Base-by-base conservation (phyloP, 2,329 filamentous ascomycete species). In the Penicillium verrucosum region DNA sequence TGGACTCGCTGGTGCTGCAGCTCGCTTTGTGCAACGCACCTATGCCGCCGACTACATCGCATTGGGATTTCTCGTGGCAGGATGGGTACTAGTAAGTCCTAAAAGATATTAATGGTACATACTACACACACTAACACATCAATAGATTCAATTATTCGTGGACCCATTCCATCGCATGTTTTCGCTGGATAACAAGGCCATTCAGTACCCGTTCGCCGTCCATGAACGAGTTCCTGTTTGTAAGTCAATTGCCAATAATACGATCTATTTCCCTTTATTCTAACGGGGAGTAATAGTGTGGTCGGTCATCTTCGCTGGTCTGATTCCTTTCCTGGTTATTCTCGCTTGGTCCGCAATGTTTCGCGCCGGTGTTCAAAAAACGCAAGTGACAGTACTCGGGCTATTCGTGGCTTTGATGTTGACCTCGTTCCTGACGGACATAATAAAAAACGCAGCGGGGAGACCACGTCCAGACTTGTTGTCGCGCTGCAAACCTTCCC, bases 141-240 rank as follows among this genome's bases (percentile, higher is more conserved):
- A 50, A 7, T 43, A 90, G 82, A 80, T 90, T 42, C 81, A 85
- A 73, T 78, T 89, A 66, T 80, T 89, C 63, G 82, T 90, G 65
- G 86, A 88, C 59, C 94, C 94, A 0, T 97, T 97, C 72, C 92
- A 97, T 73, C 91, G 90, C 76, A 89, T 97, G 85, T 97, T 99
- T 77, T 89, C 85, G 62, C 83, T 97, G 60, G 89, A 92, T 71
- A 91, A 97, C 71, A 82, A 89, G 25, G 80, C 85, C 48, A 91
- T 97, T 58, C 87, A 90, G 62, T 97, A 89, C 69, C 94, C 94
- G 0, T 89, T 96, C 75, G 91, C 94, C 23, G 81, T 88, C 55
- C 76, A 88, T 49, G 92, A 99, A 74, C 85, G 92, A 60, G 94
- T 99, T 0, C 81, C 91, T 8, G 86, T 96, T 14, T 72, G 88